Base-by-base conservation (phyloP, 2,329 filamentous ascomycete genomes). In the Thelonectria discophora region DNA sequence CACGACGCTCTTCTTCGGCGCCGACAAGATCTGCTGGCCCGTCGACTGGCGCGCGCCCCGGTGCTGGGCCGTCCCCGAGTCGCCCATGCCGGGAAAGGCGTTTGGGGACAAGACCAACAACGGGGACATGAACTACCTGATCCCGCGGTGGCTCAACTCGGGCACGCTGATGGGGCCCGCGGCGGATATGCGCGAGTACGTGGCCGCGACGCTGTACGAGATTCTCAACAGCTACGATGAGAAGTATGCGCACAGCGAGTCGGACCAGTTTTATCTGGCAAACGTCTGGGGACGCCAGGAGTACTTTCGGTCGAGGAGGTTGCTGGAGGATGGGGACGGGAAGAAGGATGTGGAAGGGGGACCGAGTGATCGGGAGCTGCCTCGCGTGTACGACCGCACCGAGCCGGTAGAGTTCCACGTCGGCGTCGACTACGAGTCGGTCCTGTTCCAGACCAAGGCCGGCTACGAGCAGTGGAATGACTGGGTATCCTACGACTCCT, bases 21-120 rank as follows among this genome's bases (percentile, higher is more conserved):
- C 79, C 7, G 80, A 82, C 71, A 82, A 82, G 70, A 67, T 50
- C 27, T 81, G 79, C 67, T 81, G 75, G 62, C 80, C 80, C 2
- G 67, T 72, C 9, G 75, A 79, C 57, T 65, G 62, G 58, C 64
- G 65, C 9, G 75, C 75, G 13, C 67, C 77, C 15, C 78, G 77
- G 4, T 82, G 79, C 67, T 81, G 78, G 75, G 76, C 74, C 2
- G 74, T 75, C 2, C 80, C 80, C 1, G 58, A 72, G 7, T 77
- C 79, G 0, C 66, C 72, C 10, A 66, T 79, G 18, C 66, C 67
- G 3, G 32, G 54, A 9, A 55, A 72, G n/a, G 70, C 75, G 2
- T 81, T 79, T 64, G 80, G 80, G 2, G 72, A 74, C n/a, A 65
- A 75, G 24, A 75, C 73, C 5, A 74, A 76, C 50, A 72, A 73